Evolutionary conservation across 495 filamentous ascomycete genomes (phyloP).

Genomic region (Talaromyces trachyspermus): DNA sequence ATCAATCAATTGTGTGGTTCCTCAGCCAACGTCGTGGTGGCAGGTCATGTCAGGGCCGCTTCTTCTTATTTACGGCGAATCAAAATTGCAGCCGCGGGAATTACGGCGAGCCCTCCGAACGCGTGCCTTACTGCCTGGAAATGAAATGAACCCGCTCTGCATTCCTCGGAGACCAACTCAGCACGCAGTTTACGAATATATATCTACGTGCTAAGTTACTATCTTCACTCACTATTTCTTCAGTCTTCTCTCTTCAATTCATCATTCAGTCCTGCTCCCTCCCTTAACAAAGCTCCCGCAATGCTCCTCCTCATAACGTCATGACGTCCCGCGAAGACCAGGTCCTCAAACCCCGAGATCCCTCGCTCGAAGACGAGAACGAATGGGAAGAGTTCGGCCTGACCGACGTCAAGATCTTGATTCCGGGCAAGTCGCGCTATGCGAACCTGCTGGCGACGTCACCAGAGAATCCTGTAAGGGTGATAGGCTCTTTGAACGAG

Average conservation of each 20-base stretch:
- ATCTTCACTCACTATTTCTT: no score
- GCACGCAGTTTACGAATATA: no score
- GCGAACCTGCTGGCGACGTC: constrained; percentile 48
- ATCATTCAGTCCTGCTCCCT: background rate
- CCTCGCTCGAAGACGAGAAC: constrained; percentile 48
- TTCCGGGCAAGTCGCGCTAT: constrained; percentile 40
- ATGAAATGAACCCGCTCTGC: no score
- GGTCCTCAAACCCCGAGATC: constrained; percentile 47
- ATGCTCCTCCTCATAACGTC: constrained; percentile 19
- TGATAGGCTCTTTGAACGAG: constrained; percentile 45
- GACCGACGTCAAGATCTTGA: constrained; percentile 44
- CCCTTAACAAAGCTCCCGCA: constrained; percentile 18
- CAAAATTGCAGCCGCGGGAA: no score
- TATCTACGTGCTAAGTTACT: no score
- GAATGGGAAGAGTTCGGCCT: constrained; percentile 53
- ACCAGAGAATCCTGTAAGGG: constrained; percentile 45
- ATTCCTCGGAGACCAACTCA: constrained; percentile 10
- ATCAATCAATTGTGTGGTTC: background rate
- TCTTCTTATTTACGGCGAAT: no score
- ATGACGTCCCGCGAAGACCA: constrained; percentile 48
- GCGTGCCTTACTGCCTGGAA: background rate
- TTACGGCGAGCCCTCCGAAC: background rate
- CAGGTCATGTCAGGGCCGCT: no score
- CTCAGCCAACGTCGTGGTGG: no score
- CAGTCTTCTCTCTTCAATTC: constrained; percentile 4